phyloP scores from a whole-genome alignment of 106 monocot species.

The Platanthera zijinensis region DNA sequence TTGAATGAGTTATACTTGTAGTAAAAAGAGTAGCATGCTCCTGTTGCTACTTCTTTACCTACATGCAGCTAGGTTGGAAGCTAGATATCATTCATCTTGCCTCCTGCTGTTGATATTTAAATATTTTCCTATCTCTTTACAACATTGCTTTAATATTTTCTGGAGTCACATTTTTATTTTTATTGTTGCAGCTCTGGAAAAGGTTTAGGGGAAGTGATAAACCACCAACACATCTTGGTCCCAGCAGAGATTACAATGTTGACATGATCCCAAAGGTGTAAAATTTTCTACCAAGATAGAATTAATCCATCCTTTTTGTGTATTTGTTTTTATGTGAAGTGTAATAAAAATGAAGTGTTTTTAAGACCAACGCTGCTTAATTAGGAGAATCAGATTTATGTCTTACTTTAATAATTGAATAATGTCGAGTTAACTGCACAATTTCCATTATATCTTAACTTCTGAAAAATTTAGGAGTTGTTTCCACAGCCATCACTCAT shows the following conservation, averaged over 20 bases:
- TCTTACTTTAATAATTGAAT: neutral
- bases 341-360: too few species aligned
- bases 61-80: neutral
- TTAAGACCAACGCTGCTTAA: too few species aligned
- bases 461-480: neutral
- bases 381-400: too few species aligned
- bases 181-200: slow-evolving; percentile 62
- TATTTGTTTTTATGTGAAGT: neutral
- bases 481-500: neutral
- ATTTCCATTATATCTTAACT: neutral
- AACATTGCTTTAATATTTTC: neutral
- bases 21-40: neutral
- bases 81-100: neutral
- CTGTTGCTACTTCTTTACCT: neutral
- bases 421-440: neutral
- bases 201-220: slow-evolving; percentile 84
- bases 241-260: slow-evolving; percentile 73
- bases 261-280: slow-evolving; percentile 55
- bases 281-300: neutral
- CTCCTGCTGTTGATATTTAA: neutral
- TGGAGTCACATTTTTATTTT: neutral
- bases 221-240: slow-evolving; percentile 63
- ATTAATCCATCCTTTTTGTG: neutral
- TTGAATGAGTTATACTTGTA: neutral
- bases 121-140: neutral